Conservation (phyloP, 768 basidiomycete species). For the Leccinum truebloodii region DNA sequence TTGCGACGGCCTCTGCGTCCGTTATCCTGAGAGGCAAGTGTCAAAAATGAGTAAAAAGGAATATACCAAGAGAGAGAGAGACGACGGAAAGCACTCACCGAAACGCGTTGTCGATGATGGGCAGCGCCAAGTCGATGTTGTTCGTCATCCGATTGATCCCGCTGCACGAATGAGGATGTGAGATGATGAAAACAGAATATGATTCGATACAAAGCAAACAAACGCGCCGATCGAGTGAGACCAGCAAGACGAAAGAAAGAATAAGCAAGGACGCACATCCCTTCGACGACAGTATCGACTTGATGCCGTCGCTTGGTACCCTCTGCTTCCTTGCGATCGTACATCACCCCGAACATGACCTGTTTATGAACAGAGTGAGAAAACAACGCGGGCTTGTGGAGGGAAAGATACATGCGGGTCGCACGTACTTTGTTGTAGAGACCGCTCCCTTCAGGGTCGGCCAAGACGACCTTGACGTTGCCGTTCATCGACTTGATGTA, state of each 20-base stretch:
- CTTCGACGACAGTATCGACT: conserved; percentile 95
- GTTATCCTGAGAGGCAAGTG: conserved; percentile 58
- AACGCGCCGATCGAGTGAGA: not conserved
- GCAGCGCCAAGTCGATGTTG: conserved; percentile 84
- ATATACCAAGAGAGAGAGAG: not conserved
- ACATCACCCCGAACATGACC: conserved; percentile 95
- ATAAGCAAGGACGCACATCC: conserved; percentile 56
- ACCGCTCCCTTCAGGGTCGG: conserved; percentile 94
- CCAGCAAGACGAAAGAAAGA: conserved; percentile 8
- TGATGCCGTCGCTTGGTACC: conserved; percentile 92
- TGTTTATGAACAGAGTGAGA: conserved; percentile 24
- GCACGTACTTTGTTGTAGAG: conserved; percentile 82
- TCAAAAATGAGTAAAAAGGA: not conserved
- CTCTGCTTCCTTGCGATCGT: conserved; percentile 87
- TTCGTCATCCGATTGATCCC: conserved; percentile 92
- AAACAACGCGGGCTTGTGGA: not conserved
- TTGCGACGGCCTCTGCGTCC: conserved; percentile 91
- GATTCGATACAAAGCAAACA: not conserved
- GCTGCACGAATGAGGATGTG: conserved; percentile 38
- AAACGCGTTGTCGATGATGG: conserved; percentile 87
- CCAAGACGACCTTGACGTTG: conserved; percentile 66
- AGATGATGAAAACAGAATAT: not conserved
- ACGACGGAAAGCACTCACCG: conserved; percentile 45
- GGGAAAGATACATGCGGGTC: not conserved
- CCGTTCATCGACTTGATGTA: conserved; percentile 78